Evolutionary conservation across 2,329 filamentous ascomycete genomes (phyloP).

Genomic region (Fusarium secorum): DNA sequence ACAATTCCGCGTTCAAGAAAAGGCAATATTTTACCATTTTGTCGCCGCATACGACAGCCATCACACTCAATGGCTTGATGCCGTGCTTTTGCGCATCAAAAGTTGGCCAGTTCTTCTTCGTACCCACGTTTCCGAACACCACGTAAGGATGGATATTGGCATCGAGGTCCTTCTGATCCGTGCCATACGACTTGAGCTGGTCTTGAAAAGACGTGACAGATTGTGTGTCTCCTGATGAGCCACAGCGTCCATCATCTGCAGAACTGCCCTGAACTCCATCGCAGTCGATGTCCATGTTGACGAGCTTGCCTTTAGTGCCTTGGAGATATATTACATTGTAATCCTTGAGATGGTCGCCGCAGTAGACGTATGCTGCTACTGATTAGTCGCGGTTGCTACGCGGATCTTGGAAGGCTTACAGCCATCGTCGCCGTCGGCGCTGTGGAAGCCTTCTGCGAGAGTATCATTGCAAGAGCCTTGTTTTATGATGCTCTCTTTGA

Average conservation of each 20-base stretch:
- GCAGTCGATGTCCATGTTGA: slow-evolving; percentile 67
- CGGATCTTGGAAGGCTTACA: slow-evolving; percentile 38
- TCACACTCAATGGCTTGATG: slow-evolving; percentile 60
- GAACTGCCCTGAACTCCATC: slow-evolving; percentile 57
- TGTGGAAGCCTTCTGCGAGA: slow-evolving; percentile 53
- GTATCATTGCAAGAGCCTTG: slow-evolving; percentile 50
- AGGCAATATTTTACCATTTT: slow-evolving; percentile 48
- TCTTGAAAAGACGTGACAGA: slow-evolving; percentile 57
- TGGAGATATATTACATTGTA: slow-evolving; percentile 59
- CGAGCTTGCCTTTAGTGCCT: slow-evolving; percentile 51
- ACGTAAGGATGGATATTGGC: slow-evolving; percentile 62
- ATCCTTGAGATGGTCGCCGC: slow-evolving; percentile 53
- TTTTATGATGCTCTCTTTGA: slow-evolving; percentile 52
- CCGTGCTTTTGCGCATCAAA: slow-evolving; percentile 54
- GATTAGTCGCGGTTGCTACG: not conserved
- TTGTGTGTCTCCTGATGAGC: slow-evolving; percentile 54
- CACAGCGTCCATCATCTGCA: slow-evolving; percentile 56
- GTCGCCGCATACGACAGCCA: slow-evolving; percentile 62
- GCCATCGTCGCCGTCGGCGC: slow-evolving; percentile 47
- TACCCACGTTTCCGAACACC: slow-evolving; percentile 59
- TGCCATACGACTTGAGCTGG: slow-evolving; percentile 48
- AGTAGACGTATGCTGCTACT: slow-evolving; percentile 51
- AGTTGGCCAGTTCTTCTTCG: slow-evolving; percentile 43
- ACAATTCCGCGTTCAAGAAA: rapidly evolving
- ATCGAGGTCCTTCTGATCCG: slow-evolving; percentile 53